Evolutionary conservation across 176 grass and related monocot species (phyloP), one percentile per base, ranked within the genome.

Genomic region (Poa annua): DNA sequence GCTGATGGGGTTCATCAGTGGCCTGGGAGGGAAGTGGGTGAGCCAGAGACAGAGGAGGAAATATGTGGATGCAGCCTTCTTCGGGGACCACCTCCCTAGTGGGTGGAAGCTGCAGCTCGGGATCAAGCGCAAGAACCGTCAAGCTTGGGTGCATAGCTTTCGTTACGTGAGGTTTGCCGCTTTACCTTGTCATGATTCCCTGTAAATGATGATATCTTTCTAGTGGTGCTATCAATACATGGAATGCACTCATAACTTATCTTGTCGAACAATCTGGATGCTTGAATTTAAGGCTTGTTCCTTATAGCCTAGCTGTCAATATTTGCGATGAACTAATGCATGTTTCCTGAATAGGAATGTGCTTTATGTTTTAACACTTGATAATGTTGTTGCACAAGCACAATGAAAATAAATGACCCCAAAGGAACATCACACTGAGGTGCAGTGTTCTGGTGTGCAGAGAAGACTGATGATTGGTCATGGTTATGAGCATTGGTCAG

Each of bases 61-160:
- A 88, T 88, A 82, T 44, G 97, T 99, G 15, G 91, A 94, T 39
- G 91, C 97, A 6, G 77, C 91, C 0, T 90, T 66, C 54, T 96
- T 99, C 4, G 97, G 97, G 33, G 88, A 96, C 79, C 86, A 99
- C 81, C 92, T 99, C 26, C 97, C 97, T 2, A 69, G 65, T 19
- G 91, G 97, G 21, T 99, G 97, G 97, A 94, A 86, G 45, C 90
- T 99, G 83, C 81, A 88, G 49, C 89, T 99, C 1, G 91, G 97
- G 22, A 71, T 99, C 57, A 94, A 96, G 86, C 86, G 89, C 49
- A 96, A 99, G 86, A 81, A 84, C 4, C 83, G 52, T 61, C 63
- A 34, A 6, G 21, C 74, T 29, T 92, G 86, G 93, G 33, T 96
- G 22, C 77, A 87, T 77, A 89, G 84, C 85, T 44, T 87, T 63